Percentiles rank a stretch among this genome's conserved stretches.
Evolutionary conservation across 179 eudicot genomes (phyloP).

Genomic region (Nepenthes alata): DNA sequence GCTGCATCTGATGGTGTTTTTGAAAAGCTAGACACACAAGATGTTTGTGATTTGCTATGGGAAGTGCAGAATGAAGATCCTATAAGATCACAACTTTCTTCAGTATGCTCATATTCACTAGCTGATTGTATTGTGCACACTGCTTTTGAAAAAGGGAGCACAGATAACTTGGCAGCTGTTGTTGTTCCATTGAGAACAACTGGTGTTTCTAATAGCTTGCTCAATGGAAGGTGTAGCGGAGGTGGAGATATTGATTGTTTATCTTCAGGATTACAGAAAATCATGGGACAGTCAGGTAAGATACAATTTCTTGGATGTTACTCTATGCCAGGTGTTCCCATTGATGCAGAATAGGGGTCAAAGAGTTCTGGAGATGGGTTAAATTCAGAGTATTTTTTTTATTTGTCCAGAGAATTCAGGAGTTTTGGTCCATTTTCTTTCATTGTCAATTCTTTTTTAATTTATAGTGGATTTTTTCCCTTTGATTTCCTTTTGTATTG

Average conservation of each 20-base stretch:
- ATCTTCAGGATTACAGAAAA: conserved; percentile 21
- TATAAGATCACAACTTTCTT: conserved; percentile 28
- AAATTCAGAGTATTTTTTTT: too few relatives aligned
- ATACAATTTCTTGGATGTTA: not conserved
- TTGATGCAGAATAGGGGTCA: not conserved
- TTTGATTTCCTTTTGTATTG: too few relatives aligned
- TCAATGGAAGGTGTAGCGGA: conserved; percentile 12
- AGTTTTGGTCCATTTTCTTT: too few relatives aligned
- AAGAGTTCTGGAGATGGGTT: too few relatives aligned
- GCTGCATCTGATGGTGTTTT: conserved; percentile 96
- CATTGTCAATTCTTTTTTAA: too few relatives aligned
- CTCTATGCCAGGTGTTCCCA: not conserved
- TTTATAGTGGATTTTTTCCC: too few relatives aligned
- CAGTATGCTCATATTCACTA: conserved; percentile 47
- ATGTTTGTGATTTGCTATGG: conserved; percentile 83
- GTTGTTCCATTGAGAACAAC: conserved; percentile 55
- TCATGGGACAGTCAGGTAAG: conserved; percentile 27
- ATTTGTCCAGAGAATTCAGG: too few relatives aligned
- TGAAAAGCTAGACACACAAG: conserved; percentile 65
- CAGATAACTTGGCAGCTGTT: conserved; percentile 79
- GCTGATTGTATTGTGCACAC: conserved; percentile 73
- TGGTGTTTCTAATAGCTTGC: conserved; percentile 19
- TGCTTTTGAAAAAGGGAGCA: conserved; percentile 70
- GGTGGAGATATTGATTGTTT: conserved; percentile 12
- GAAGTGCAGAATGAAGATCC: conserved; percentile 42